phyloP scores from a whole-genome alignment of 495 filamentous ascomycete genomes.

The Aspergillus leporis region DNA sequence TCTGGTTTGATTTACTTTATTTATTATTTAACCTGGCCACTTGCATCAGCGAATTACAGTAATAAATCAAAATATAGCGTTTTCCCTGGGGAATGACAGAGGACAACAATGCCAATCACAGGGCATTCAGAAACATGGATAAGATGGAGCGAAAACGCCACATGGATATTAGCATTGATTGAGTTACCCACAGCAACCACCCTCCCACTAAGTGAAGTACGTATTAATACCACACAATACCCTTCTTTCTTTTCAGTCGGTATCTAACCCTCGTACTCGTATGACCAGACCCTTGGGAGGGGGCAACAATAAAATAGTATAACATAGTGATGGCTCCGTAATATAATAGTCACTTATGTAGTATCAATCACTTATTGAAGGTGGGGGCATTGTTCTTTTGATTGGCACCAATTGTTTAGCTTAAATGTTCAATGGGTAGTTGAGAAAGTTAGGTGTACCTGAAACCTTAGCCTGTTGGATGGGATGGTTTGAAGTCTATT shows the following conservation, averaged over 20 bases:
- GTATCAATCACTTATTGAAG: neutral
- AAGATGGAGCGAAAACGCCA: neutral
- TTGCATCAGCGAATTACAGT: neutral
- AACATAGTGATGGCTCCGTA: neutral
- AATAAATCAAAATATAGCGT: neutral
- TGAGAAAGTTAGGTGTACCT: constrained; percentile 18
- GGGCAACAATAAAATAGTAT: neutral
- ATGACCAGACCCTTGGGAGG: neutral
- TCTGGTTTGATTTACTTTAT: neutral
- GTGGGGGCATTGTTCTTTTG: neutral
- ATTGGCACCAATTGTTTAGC: constrained; percentile 2
- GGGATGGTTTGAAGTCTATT: constrained; percentile 2
- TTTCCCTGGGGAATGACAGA: neutral
- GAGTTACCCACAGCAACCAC: neutral
- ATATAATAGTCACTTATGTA: neutral
- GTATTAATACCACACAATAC: neutral
- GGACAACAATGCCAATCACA: neutral
- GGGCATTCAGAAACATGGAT: neutral
- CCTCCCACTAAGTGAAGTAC: neutral
- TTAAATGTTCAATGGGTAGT: neutral
- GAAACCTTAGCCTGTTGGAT: constrained; percentile 19
- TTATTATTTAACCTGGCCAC: neutral
- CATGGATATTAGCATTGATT: neutral
- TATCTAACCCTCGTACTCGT: neutral
- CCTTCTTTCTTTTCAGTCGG: neutral